Percentiles rank a stretch among this genome's conserved stretches.
Conservation (phyloP, 305 asterid species). For the Withania somnifera region DNA sequence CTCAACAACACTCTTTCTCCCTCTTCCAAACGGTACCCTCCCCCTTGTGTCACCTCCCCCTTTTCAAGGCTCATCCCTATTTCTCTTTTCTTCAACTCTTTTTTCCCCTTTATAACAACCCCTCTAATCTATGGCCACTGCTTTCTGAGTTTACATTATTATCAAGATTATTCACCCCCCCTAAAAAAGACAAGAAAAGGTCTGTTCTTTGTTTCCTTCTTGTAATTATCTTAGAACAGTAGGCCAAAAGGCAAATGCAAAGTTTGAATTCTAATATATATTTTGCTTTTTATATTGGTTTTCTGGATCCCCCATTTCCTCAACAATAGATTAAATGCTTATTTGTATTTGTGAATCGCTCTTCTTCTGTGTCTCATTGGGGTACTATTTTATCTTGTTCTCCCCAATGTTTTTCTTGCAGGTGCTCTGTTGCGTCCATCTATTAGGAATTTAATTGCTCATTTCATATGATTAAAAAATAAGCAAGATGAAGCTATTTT, state of each 20-base stretch:
- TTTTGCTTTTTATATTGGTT: not conserved
- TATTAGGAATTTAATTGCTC: not conserved
- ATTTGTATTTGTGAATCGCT: not conserved
- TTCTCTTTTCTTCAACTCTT: not conserved
- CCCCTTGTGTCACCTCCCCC: not conserved
- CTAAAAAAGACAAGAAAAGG: not conserved
- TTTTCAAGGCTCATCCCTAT: slow-evolving; percentile 1
- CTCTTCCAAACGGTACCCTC: not conserved
- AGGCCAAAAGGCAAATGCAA: not conserved
- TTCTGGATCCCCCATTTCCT: not conserved
- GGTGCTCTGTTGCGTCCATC: not conserved
- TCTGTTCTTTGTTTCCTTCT: not conserved
- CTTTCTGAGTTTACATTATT: not conserved
- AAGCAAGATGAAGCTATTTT: not conserved
- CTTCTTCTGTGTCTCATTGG: not conserved
- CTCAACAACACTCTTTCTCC: not conserved
- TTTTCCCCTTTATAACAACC: not conserved
- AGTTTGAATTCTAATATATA: not conserved
- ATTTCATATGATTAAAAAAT: not conserved
- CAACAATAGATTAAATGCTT: not conserved
- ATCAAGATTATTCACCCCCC: not conserved
- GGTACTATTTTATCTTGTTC: no score
- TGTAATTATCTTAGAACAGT: not conserved
- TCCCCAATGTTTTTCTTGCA: not conserved
- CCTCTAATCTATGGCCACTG: not conserved